Evolutionary conservation across 169 alveolate genomes (phyloP), one percentile per base, ranked within the genome.

Genomic region (Cryptosporidium ubiquitum): DNA sequence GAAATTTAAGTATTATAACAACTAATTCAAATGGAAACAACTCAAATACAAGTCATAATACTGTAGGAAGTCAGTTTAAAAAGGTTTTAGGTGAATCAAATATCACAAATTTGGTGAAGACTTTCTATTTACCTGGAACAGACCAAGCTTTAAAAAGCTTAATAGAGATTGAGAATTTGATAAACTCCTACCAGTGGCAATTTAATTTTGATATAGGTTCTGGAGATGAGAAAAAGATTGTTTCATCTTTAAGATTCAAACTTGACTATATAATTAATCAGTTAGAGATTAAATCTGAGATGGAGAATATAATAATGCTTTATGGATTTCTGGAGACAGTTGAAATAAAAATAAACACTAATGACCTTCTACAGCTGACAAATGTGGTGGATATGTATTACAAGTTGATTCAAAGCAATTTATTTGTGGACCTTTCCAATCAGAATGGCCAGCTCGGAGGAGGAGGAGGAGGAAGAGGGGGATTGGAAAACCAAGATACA

Each of bases 201-300:
- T 79, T 40, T 20, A 64, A 42, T 14, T 44, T 79, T 14, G 89
- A 79, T 35, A 42, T 33, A 26, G 55, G 35, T 7, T 33, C 61
- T 18, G 35, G 69, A 10, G 37, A 42, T 20, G 35, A 37, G 12
- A 33, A 31, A 7, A 79, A 61, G 37, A 18, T 79, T 37, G 61
- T 79, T 6, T 64, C 89, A 4, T 79, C 89, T 12, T 49, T 79
- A 26, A 79, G 89, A 47, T 44, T 79, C 29, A 79, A 64, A 42
- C 29, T 79, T 2, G 75, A 79, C 5, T 79, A 29, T 31, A 57
- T 61, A 37, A 23, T 5, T n/a, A 35, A 58, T 47, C 75, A 58
- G 33, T 26, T 61, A 9, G 55, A 79, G 64, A 20, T 60, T 2
- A 33, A 42, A 44, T 26, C 66, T 16, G 55, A 60, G 47, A 23